These are phyloP conservation scores for Vickermania spadyakhi DNA, from an alignment of 208 protist genomes.

Conservation along the genomic window DNA sequence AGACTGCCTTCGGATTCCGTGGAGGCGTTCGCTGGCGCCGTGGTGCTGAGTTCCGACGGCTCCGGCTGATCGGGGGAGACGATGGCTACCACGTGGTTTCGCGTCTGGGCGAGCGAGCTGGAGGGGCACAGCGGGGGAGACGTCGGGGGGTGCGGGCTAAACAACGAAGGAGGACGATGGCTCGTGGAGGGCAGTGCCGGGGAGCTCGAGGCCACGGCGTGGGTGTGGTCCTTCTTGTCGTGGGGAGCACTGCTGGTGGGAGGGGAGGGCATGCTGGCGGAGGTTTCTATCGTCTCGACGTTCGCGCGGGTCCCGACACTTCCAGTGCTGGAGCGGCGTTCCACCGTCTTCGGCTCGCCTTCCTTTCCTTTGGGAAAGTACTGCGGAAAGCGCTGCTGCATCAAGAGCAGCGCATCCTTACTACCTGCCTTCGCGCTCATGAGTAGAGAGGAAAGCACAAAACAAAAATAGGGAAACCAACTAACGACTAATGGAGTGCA, in stretches of 20 bases:
- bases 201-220: background rate
- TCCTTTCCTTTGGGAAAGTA: background rate
- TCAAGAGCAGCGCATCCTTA: background rate
- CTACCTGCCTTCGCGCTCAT: background rate
- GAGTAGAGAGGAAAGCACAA: background rate
- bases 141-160: background rate
- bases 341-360: background rate
- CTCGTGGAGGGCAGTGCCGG: background rate
- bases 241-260: background rate
- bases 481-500: too few relatives aligned
- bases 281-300: too few relatives aligned
- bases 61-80: too few relatives aligned
- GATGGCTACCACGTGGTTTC: too few relatives aligned
- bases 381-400: background rate
- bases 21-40: too few relatives aligned
- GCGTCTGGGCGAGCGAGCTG: too few relatives aligned
- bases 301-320: too few relatives aligned
- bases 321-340: background rate
- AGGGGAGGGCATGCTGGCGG: background rate
- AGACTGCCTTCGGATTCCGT: background rate
- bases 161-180: too few relatives aligned
- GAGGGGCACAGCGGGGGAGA: background rate
- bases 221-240: background rate
- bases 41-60: too few relatives aligned
- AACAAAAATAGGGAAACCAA: too few relatives aligned